These are phyloP conservation scores for Saturnispora kantuleensis DNA, from an alignment of 805 yeast species.

Conservation along the genomic window DNA sequence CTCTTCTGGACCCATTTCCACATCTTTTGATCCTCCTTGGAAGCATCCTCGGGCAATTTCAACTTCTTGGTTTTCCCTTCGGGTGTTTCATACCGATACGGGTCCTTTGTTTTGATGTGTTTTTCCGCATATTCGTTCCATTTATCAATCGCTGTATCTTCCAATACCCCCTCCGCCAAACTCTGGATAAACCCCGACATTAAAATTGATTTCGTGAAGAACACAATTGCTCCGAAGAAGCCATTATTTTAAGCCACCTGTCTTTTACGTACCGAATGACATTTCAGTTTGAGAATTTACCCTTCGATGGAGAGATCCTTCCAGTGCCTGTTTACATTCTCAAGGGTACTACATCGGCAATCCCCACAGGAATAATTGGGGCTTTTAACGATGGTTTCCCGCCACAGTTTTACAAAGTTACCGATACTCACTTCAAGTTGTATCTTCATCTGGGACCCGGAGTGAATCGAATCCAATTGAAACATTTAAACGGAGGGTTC, in stretches of 20 bases:
- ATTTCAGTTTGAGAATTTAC: slow-evolving; percentile 25
- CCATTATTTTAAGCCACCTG: not conserved
- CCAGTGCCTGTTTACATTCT: slow-evolving; percentile 41
- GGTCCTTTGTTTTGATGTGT: slow-evolving; percentile 54
- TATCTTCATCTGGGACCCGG: slow-evolving; percentile 53
- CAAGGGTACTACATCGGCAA: slow-evolving; percentile 34
- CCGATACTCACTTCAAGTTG: slow-evolving; percentile 64
- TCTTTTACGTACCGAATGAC: slow-evolving; percentile 14
- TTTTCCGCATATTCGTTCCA: slow-evolving; percentile 63
- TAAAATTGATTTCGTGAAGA: not conserved
- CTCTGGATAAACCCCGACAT: slow-evolving; percentile 10
- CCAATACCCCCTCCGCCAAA: slow-evolving; percentile 9
- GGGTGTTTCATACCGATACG: slow-evolving; percentile 42
- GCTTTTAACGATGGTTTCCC: slow-evolving; percentile 46
- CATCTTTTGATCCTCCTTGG: slow-evolving; percentile 48
- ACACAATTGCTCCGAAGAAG: too few species aligned
- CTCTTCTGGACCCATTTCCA: slow-evolving; percentile 68
- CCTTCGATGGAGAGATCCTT: slow-evolving; percentile 24
- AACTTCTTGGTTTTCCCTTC: slow-evolving; percentile 49
- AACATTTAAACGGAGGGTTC: slow-evolving; percentile 32
- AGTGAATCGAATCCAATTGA: slow-evolving; percentile 45
- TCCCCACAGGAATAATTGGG: slow-evolving; percentile 29
- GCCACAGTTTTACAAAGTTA: slow-evolving; percentile 59
- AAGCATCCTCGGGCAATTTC: slow-evolving; percentile 47
- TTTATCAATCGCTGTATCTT: slow-evolving; percentile 33